These are phyloP conservation scores for Cryphonectria parasitica DNA, from an alignment of 2,329 filamentous ascomycete genomes.

Conservation along the genomic window DNA sequence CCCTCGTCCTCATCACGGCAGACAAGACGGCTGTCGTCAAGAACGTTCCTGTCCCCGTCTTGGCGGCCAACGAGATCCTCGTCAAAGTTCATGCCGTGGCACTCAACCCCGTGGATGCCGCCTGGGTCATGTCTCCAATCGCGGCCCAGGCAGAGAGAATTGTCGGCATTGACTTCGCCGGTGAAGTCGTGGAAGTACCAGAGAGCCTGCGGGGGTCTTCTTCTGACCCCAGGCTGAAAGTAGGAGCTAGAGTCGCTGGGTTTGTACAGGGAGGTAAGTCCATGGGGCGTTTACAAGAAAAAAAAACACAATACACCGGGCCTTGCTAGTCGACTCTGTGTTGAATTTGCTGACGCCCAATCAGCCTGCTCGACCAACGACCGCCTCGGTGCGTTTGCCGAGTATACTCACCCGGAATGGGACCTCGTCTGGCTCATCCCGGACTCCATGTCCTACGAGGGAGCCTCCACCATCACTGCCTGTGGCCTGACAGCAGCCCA, in stretches of 20 bases:
- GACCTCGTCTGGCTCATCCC: constrained; percentile 46
- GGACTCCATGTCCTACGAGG: constrained; percentile 34
- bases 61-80: constrained; percentile 33
- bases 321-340: background rate
- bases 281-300: too few relatives aligned
- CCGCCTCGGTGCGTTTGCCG: constrained; percentile 49
- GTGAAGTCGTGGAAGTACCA: constrained; percentile 35
- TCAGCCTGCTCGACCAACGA: constrained; percentile 46
- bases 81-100: constrained; percentile 30
- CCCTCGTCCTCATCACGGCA: constrained; percentile 10
- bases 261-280: constrained; percentile 41
- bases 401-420: constrained; percentile 40
- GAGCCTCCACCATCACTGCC: constrained; percentile 44
- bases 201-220: background rate
- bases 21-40: constrained; percentile 16
- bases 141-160: constrained; percentile 35
- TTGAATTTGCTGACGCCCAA: background rate
- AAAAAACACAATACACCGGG: background rate
- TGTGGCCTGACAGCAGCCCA: constrained; percentile 50
- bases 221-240: background rate
- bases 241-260: constrained; percentile 42
- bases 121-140: background rate
- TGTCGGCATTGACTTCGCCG: constrained; percentile 47
- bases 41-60: constrained; percentile 32
- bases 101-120: constrained; percentile 15